Conservation (phyloP, 768 basidiomycete species). For the Boletus insuetus region DNA sequence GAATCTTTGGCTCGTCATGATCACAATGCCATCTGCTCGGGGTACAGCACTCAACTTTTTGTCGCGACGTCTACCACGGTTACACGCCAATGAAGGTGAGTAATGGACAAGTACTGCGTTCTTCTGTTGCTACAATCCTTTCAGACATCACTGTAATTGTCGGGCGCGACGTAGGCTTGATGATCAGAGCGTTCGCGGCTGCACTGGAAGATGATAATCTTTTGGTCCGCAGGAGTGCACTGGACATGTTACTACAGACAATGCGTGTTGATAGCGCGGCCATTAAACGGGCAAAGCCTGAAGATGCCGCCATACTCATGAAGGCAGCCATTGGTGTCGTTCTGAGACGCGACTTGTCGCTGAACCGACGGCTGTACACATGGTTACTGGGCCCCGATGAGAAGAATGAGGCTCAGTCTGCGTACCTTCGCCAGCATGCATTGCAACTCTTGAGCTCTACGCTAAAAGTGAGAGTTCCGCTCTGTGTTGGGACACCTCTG, state of each 20-base stretch:
- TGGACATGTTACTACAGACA: constrained; percentile 82
- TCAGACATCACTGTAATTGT: constrained; percentile 67
- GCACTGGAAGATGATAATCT: constrained; percentile 93
- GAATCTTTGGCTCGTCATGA: constrained; percentile 91
- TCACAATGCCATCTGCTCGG: constrained; percentile 83
- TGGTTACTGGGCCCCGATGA: constrained; percentile 91
- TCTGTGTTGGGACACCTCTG: constrained; percentile 3
- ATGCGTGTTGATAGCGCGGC: constrained; percentile 71
- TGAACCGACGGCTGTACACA: constrained; percentile 88
- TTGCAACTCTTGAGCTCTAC: constrained; percentile 71
- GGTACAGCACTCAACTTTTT: constrained; percentile 88
- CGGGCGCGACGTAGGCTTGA: constrained; percentile 85
- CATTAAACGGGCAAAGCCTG: constrained; percentile 62
- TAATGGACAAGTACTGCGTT: background rate
- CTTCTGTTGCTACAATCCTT: constrained; percentile 6
- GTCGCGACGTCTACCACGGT: constrained; percentile 69
- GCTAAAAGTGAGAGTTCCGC: constrained; percentile 50
- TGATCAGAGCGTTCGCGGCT: constrained; percentile 90
- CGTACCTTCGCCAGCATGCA: constrained; percentile 65
- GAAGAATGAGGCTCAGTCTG: constrained; percentile 67
- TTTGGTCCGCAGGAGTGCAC: constrained; percentile 79
- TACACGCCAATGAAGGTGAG: constrained; percentile 70
- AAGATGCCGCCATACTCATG: constrained; percentile 83
- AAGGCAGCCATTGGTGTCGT: constrained; percentile 85
- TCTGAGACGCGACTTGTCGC: constrained; percentile 84